Evolutionary conservation across 176 grass and related monocot genomes (phyloP).

Genomic region (Juncus effusus): DNA sequence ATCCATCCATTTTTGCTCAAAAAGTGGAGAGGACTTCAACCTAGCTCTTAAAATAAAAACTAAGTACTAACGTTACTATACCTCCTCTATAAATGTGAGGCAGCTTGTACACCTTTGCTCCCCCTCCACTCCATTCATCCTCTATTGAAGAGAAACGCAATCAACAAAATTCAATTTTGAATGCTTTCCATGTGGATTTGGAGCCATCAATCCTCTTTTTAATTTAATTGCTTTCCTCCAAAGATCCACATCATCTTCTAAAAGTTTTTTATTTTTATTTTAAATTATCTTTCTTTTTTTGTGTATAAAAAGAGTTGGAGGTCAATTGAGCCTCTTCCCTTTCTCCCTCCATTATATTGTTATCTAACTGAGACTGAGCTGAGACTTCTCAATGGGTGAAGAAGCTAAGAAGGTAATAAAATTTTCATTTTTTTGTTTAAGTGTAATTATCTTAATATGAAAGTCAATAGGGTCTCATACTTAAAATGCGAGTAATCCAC

Average conservation of each 20-base stretch:
- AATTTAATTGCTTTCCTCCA: constrained; percentile 32
- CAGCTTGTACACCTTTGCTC: constrained; percentile 20
- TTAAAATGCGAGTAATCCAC: too few species aligned
- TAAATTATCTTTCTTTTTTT: constrained; percentile 2
- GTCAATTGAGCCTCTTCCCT: constrained; percentile 7
- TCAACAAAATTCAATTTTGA: constrained; percentile 22
- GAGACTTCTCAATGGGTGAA: constrained; percentile 35
- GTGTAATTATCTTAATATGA: not conserved
- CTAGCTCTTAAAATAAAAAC: constrained; percentile 18
- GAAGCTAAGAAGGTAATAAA: constrained; percentile 37
- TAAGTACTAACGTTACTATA: not conserved
- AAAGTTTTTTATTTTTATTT: constrained; percentile 11
- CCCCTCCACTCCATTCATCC: constrained; percentile 20
- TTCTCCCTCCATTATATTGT: not conserved
- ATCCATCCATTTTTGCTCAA: not conserved
- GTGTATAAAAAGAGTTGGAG: constrained; percentile 11
- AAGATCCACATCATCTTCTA: constrained; percentile 27
- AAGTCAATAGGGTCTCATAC: too few species aligned
- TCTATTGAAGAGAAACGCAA: constrained; percentile 10
- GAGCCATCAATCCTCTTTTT: constrained; percentile 21
- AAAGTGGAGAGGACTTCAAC: constrained; percentile 21
- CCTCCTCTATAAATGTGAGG: constrained; percentile 40
- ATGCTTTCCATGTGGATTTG: constrained; percentile 40
- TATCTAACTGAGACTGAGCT: not conserved
- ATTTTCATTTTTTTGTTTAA: not conserved